These are phyloP conservation scores for Auricularia sp. DNA, from an alignment of 768 basidiomycete genomes.

Conservation along the genomic window DNA sequence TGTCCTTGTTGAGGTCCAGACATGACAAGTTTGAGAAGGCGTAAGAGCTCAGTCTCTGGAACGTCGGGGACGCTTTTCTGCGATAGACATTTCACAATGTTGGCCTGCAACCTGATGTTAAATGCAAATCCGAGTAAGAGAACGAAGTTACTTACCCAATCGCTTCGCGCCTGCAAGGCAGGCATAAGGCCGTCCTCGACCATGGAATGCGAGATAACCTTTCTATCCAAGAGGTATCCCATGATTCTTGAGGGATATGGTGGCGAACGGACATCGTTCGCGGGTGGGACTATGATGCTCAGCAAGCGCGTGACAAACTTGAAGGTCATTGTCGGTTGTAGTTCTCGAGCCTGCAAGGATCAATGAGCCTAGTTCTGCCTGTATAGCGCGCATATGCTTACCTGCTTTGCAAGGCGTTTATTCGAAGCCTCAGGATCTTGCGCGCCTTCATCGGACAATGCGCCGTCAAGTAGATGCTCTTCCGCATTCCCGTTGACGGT, in stretches of 20 bases:
- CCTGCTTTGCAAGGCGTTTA: no score
- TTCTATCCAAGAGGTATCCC: conserved; percentile 44
- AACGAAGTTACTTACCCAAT: conserved; percentile 47
- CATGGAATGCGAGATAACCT: conserved; percentile 52
- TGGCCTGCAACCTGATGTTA: not conserved
- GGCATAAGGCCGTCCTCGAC: conserved; percentile 47
- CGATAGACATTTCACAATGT: conserved; percentile 24
- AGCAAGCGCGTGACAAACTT: conserved; percentile 3
- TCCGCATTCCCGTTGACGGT: not conserved
- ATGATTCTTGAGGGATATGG: conserved; percentile 49
- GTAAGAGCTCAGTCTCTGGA: conserved; percentile 53
- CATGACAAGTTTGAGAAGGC: conserved; percentile 37
- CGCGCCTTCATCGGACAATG: not conserved
- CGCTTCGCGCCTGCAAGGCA: conserved; percentile 40
- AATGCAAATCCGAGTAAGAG: not conserved
- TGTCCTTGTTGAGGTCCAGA: conserved; percentile 22
- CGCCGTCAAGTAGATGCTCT: not conserved
- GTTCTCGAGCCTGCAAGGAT: no score
- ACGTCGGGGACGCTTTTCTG: conserved; percentile 50
- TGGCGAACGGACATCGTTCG: conserved; percentile 4
- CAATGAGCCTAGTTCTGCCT: no score
- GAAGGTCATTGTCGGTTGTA: not conserved
- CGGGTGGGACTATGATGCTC: not conserved
- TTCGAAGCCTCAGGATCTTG: not conserved
- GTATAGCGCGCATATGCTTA: no score